phyloP scores from a whole-genome alignment of 2,329 filamentous ascomycete genomes.

The Alternaria postmessia region DNA sequence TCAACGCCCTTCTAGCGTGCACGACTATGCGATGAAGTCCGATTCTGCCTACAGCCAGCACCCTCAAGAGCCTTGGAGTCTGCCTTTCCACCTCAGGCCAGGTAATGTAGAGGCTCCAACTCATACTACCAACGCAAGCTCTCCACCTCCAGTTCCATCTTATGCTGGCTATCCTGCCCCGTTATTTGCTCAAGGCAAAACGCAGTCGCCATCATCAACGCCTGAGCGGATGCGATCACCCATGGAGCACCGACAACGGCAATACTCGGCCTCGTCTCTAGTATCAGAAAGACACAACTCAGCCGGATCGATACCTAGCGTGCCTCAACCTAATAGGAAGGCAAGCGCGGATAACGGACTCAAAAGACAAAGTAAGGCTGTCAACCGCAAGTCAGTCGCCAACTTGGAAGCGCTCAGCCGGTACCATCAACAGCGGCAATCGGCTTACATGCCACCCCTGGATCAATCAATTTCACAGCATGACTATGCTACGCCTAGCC shows the following conservation, averaged over 20 bases:
- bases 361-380: slow-evolving; percentile 16
- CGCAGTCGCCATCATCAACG: not conserved
- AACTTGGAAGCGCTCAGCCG: slow-evolving; percentile 15
- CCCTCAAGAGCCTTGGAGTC: slow-evolving; percentile 13
- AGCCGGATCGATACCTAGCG: not conserved
- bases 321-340: slow-evolving; percentile 3
- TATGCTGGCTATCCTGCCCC: not conserved
- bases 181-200: not conserved
- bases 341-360: slow-evolving; percentile 14
- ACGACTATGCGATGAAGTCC: not conserved
- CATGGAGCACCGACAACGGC: slow-evolving; percentile 4
- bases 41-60: not conserved
- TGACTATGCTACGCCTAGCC: slow-evolving; percentile 3
- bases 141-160: not conserved
- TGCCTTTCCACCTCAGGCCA: slow-evolving; percentile 5
- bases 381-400: slow-evolving; percentile 9
- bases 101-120: not conserved
- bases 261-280: not conserved
- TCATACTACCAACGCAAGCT: not conserved
- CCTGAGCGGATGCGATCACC: slow-evolving; percentile 6
- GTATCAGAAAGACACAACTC: slow-evolving; percentile 4
- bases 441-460: slow-evolving; percentile 3
- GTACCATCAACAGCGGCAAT: slow-evolving; percentile 22
- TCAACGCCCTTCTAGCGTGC: not conserved
- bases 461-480: slow-evolving; percentile 11